Conservation (phyloP, 1,284 basidiomycete genomes). For the Psilocybe mexicana region DNA sequence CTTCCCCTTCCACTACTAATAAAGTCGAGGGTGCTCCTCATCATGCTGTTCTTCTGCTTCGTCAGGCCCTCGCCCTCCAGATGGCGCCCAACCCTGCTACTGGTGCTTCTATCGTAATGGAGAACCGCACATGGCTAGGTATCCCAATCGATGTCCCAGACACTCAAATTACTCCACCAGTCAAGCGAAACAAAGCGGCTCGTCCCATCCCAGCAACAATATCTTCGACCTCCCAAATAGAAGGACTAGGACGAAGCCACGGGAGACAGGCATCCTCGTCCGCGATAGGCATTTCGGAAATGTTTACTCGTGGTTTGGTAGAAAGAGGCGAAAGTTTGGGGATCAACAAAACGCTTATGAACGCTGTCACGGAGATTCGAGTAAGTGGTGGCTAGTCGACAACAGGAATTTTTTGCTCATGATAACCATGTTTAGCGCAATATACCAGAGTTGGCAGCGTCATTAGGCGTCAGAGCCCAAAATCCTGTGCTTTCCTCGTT, state of each 20-base stretch:
- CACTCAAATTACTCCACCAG: slow-evolving; percentile 41
- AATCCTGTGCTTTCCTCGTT: slow-evolving; percentile 49
- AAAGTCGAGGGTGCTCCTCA: slow-evolving; percentile 40
- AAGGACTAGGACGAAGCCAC: slow-evolving; percentile 27
- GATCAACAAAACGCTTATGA: slow-evolving; percentile 79
- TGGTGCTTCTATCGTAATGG: slow-evolving; percentile 73
- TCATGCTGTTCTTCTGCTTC: slow-evolving; percentile 70
- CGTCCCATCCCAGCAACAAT: slow-evolving; percentile 18
- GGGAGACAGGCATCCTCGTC: slow-evolving; percentile 44
- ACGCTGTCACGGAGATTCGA: slow-evolving; percentile 71
- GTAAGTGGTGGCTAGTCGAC: slow-evolving; percentile 37
- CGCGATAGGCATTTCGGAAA: slow-evolving; percentile 60
- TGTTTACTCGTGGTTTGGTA: slow-evolving; percentile 68
- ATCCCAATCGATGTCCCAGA: slow-evolving; percentile 68
- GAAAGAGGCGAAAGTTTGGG: slow-evolving; percentile 78
- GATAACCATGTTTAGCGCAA: slow-evolving; percentile 57
- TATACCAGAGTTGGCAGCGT: slow-evolving; percentile 76
- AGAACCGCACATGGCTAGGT: slow-evolving; percentile 77
- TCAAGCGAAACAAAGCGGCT: slow-evolving; percentile 30
- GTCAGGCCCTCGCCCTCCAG: slow-evolving; percentile 80
- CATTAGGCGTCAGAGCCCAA: slow-evolving; percentile 56
- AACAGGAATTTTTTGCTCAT: not conserved
- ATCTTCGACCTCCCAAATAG: slow-evolving; percentile 23
- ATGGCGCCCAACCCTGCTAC: slow-evolving; percentile 72
- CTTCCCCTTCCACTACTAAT: slow-evolving; percentile 43